Base-by-base conservation (phyloP, 352 stramenopile genomes). In the Pythium biforme region DNA sequence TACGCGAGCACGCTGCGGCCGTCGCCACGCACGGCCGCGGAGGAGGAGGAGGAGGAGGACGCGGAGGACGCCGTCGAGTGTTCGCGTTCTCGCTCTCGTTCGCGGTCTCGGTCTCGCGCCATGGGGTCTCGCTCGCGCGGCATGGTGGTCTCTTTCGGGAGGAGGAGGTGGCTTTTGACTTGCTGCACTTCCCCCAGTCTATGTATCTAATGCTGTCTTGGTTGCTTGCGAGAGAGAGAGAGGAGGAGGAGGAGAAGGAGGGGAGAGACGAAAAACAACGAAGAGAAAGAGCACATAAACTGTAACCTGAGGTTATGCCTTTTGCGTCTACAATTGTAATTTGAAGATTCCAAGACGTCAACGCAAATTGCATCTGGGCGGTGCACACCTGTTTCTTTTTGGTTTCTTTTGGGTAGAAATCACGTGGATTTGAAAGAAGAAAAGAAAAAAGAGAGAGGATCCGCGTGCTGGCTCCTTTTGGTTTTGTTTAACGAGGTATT, bases 81-180 rank as follows among this genome's bases (percentile, higher is more conserved):
- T 48, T 69, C 62, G 12, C 57, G 57, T 17, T 64, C 56, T 19
- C 59, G 59, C 26, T 59, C 51, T n/a, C n/a, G 48, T 48, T 69
- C 62, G 12, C 57, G 57, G 17, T 64, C 56, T 19, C 59, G 59
- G 31, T 59, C 51, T 50, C 59, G 59, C 41, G 26, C 48, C 58
- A 59, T 66, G 6, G 31, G n/a, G 55, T 55, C 29, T 31, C 50
- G 50, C 50, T 53, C 47, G 25, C 47, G 47, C 4, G 50, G 50
- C 50, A 56, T 56, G 29, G 48, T 17, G 48, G 48, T 55, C 31
- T 54, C 47, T 49, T 11, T 5, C 22, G 4, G n/a, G 37, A 43
- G 37, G 37, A 43, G 37, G 15, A 43, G 6, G 37, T 17, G 37
- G 22, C 23, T 51, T 31, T 3, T 31, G 45, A 31, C 45, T 51